phyloP scores from a whole-genome alignment of 768 basidiomycete species.

The Tylopilus intermedius region DNA sequence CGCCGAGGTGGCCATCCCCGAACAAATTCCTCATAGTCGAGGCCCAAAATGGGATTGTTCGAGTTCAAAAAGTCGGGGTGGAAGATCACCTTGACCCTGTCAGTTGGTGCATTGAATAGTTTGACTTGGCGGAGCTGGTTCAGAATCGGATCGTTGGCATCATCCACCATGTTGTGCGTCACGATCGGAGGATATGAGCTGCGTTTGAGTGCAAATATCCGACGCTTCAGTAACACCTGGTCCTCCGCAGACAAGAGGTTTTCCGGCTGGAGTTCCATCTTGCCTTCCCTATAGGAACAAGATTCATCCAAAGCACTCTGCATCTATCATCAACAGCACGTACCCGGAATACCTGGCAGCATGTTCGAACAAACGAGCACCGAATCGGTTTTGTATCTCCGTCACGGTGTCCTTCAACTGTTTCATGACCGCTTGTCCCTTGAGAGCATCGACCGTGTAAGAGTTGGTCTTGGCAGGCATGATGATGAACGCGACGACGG shows the following conservation, averaged over 20 bases:
- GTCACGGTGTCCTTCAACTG: conserved; percentile 93
- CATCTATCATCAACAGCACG: conserved; percentile 22
- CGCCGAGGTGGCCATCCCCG: conserved; percentile 94
- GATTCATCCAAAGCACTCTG: background rate
- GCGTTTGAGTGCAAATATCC: conserved; percentile 94
- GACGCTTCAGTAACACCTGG: conserved; percentile 88
- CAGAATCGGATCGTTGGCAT: conserved; percentile 85
- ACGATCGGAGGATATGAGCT: conserved; percentile 91
- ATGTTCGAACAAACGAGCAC: conserved; percentile 88
- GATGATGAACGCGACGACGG: conserved; percentile 97
- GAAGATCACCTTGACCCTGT: conserved; percentile 97
- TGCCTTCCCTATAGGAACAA: conserved; percentile 52
- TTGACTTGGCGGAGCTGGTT: conserved; percentile 93
- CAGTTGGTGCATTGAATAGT: conserved; percentile 81
- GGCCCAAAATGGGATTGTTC: conserved; percentile 93
- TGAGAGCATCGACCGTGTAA: conserved; percentile 96
- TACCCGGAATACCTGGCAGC: conserved; percentile 90
- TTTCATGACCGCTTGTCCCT: conserved; percentile 95
- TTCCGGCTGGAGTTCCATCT: conserved; percentile 66
- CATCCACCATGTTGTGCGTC: conserved; percentile 99
- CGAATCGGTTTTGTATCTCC: conserved; percentile 91
- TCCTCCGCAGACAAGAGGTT: conserved; percentile 86
- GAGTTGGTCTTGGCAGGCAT: conserved; percentile 96
- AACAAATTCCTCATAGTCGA: conserved; percentile 99
- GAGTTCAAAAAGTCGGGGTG: conserved; percentile 98